phyloP scores from a whole-genome alignment of 2,329 filamentous ascomycete genomes.

The Pestalotiopsis sp. region DNA sequence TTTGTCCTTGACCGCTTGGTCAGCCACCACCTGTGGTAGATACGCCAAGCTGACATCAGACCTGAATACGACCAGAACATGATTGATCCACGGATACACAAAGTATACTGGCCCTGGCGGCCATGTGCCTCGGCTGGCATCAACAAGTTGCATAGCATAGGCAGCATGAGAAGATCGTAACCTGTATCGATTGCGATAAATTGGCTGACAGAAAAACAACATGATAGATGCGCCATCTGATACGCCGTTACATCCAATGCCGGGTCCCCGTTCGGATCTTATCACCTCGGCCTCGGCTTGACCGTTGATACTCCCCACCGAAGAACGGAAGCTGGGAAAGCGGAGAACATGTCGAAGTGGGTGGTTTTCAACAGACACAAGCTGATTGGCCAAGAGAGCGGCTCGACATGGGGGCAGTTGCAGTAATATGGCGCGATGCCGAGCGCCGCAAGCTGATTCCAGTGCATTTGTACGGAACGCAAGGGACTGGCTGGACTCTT shows the following conservation, averaged over 20 bases:
- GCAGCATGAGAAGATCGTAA: background rate
- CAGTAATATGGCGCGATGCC: background rate
- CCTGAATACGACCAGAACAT: background rate
- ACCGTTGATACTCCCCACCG: background rate
- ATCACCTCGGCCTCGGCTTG: constrained; percentile 1
- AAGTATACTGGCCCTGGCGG: background rate
- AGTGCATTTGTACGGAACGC: background rate
- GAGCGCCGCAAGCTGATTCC: background rate
- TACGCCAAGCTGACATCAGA: background rate
- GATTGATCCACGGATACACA: background rate
- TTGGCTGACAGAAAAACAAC: background rate
- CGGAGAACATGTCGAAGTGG: background rate
- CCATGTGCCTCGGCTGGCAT: too few relatives aligned
- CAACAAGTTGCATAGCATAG: too few relatives aligned
- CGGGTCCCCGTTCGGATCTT: background rate
- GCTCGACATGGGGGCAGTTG: background rate
- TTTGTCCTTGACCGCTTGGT: background rate
- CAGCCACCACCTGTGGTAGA: background rate
- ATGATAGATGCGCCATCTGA: background rate
- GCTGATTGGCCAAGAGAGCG: background rate
- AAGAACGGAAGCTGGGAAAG: background rate
- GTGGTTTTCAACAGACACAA: background rate
- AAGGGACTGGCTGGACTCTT: background rate
- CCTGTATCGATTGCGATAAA: background rate
- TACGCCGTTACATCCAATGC: background rate